Conservation (phyloP, 2,329 filamentous ascomycete genomes). For the Aureobasidium sp. region DNA sequence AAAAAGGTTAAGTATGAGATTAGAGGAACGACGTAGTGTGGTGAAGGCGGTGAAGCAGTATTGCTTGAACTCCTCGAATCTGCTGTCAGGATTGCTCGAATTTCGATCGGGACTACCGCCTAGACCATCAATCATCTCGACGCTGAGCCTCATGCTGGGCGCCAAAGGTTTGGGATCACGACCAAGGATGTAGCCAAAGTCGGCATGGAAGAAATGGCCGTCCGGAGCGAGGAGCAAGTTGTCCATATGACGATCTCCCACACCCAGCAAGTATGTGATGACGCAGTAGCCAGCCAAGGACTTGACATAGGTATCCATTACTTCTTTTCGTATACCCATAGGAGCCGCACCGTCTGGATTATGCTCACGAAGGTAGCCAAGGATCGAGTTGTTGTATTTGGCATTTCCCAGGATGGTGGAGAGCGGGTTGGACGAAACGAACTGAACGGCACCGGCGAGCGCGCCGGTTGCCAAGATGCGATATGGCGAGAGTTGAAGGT, state of each 20-base stretch:
- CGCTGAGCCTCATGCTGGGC: constrained; percentile 91
- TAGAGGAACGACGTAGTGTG: constrained; percentile 80
- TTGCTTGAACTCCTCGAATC: constrained; percentile 85
- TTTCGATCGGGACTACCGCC: constrained; percentile 52
- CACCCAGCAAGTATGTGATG: constrained; percentile 94
- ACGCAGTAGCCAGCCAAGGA: constrained; percentile 97
- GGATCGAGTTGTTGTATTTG: constrained; percentile 70
- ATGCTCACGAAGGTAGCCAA: constrained; percentile 80
- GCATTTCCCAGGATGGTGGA: constrained; percentile 62
- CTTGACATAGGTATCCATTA: constrained; percentile 90
- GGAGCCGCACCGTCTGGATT: constrained; percentile 79
- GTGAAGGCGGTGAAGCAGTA: constrained; percentile 95
- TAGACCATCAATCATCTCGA: constrained; percentile 99
- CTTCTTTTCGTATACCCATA: constrained; percentile 81
- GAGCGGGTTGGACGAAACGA: constrained; percentile 71
- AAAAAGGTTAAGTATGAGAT: constrained; percentile 90
- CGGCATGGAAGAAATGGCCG: constrained; percentile 94
- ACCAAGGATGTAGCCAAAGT: constrained; percentile 96
- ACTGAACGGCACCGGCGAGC: constrained; percentile 84
- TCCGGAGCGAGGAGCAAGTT: constrained; percentile 87
- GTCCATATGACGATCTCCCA: constrained; percentile 91
- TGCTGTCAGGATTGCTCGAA: constrained; percentile 30
- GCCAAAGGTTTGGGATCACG: constrained; percentile 97
- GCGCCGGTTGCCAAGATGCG: constrained; percentile 91
- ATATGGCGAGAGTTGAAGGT: constrained; percentile 91